Base-by-base conservation (phyloP, 345 rosid genomes). In the Salix arbutifolia region DNA sequence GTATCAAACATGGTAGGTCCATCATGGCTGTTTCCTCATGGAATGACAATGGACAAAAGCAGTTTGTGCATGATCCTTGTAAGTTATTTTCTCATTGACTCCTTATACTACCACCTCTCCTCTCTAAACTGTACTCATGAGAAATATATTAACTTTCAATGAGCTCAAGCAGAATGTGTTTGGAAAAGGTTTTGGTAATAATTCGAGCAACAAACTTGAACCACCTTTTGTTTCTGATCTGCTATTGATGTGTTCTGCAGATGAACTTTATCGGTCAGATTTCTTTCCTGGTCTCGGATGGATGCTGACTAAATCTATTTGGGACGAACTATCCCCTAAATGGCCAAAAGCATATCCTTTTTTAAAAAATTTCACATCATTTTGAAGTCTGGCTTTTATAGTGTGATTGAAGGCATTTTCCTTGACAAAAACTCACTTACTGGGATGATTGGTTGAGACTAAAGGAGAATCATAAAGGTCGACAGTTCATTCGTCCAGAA, bases 301-400 rank as follows among this genome's bases (percentile, higher is more conserved):
- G 99, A 94, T 96, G 98, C 89, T 96, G 85, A 77, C 91, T 70
- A 89, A 79, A 84, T 72, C 89, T 56, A 88, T 85, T 70, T 96
- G 99, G 99, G 93, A 91, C 84, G 99, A 94, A 85, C 90, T 96
- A 65, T 96, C 99, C 76, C 99, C 97, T 25, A 96, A 96, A 88
- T 96, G 99, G 99, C 99, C 98, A 58, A 93, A 92, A 79, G 99
- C 99, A 96, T 96, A 96, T 96, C 97, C 96, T 90, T 85, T 65
- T 58, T 78, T 66, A 58, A 35, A 35, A 5, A 35, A 40, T 16
- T 69, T 48, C 46, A 12, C 74, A n/a, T 58, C 50, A 0, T 60
- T 61, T 79, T 76, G 61, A 42, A 69, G 19, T 31, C 83, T 58
- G 77, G 14, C 70, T 60, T 52, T 44, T 72, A 60, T 65, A 50